Evolutionary conservation across 257 asterid genomes (phyloP), one percentile per base, ranked within the genome.

Genomic region (Nicotiana undulata): DNA sequence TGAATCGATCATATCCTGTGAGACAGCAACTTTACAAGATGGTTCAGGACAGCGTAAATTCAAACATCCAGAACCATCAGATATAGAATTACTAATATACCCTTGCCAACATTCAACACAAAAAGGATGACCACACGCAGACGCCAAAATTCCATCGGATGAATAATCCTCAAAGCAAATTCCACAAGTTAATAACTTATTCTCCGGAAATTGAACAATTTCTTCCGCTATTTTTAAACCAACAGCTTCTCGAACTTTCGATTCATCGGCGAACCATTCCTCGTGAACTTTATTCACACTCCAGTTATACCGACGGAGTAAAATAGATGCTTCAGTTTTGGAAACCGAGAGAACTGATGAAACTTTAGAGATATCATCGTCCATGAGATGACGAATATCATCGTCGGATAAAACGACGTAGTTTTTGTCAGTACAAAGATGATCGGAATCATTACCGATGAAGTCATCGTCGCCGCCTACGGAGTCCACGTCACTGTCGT

Each of bases 261-360:
- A 83, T 65, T 83, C 90, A 37, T 82, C 87, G 20, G 88, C 65
- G 10, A 89, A 86, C 94, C 92, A 90, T 13, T 79, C 85, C 6
- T 91, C 92, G 80, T 83, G 81, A 5, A 86, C 83, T 37, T 63
- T 34, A 79, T 44, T 56, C 9, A 80, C 85, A 29, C 65, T 77
- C 96, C 96, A 86, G 6, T 76, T 80, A 40, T 52, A 82, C 34
- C 82, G 63, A 31, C 83, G 63, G 60, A 85, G 59, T 10, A 85
- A 20, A n/a, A 80, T 34, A 1, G 55, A 53, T 18, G 88, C 88
- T 3, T 49, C 83, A 17, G n/a, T 63, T 32, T 15, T 79, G 0
- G 88, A 75, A 9, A 85, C 81, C 2, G 86, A 85, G 5, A 85
- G 82, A 13, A 79, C 63, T 6, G 58, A 51, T 4, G 86, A 64